Base-by-base conservation (phyloP, 805 yeast species). In the Wickerhamiella domercqiae region DNA sequence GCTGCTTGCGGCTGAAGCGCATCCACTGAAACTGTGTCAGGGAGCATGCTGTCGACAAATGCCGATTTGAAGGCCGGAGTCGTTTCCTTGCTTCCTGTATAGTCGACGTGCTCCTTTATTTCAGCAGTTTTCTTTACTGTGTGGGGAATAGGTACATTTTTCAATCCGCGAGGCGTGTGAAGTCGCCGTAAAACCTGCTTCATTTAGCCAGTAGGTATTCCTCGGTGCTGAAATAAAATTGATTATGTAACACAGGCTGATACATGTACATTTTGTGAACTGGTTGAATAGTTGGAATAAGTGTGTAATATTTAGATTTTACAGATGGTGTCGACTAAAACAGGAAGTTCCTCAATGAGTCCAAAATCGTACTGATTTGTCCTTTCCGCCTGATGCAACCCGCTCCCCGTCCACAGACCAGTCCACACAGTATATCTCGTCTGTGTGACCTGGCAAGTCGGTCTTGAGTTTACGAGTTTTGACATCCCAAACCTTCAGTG, bases 331-430 rank as follows among this genome's bases (percentile, higher is more conserved):
- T n/a, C n/a, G n/a, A n/a, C n/a, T n/a, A n/a, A n/a, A n/a, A n/a
- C n/a, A n/a, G n/a, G n/a, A n/a, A n/a, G n/a, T n/a, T n/a, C n/a
- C n/a, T n/a, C n/a, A 47, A 34, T 62, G 63, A n/a, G 90, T 73
- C 98, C 98, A 90, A 41, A 90, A 63, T 51, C 96, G 69, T 18
- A 90, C 84, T 68, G 78, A 78, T 57, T 86, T 90, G 57, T 90
- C 98, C 54, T 84, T 86, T 37, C 98, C 97, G 16, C 97, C 98
- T 55, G 95, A 81, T n/a, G 87, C 93, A 9, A 90, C 97, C 47
- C 77, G 68, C 46, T 71, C 71, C 33, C 98, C 98, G 55, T 90
- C 98, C 39, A 78, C 73, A 63, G 95, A 81, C 98, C 98, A 90
- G 52, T 90, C 98, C 3, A 90, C 95, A 0, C 96, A 93, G 55